Evolutionary conservation across 306 rosid species (phyloP).

Genomic region (Dalbergia cultrata): DNA sequence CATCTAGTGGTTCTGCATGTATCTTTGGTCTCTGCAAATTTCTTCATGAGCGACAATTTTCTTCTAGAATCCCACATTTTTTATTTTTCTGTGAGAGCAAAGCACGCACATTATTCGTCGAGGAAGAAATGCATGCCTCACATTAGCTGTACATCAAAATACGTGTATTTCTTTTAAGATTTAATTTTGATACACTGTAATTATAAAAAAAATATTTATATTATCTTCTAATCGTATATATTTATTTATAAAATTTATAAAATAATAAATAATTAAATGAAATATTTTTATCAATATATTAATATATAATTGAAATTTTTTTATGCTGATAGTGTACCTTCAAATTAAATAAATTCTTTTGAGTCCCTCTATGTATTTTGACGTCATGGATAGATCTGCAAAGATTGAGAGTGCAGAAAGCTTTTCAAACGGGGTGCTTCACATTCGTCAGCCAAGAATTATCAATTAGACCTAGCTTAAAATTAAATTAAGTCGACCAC

Average conservation of each 20-base stretch:
- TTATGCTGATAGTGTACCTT: too few relatives aligned
- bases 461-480: neutral
- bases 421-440: slow-evolving; percentile 29
- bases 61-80: slow-evolving; percentile 26
- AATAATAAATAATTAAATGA: too few relatives aligned
- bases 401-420: slow-evolving; percentile 21
- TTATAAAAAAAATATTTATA: too few relatives aligned
- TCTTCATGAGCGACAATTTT: neutral
- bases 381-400: slow-evolving; percentile 15
- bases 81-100: too few relatives aligned
- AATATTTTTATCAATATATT: too few relatives aligned
- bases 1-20: too few relatives aligned
- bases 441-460: slow-evolving; percentile 1
- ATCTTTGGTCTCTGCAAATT: neutral
- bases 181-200: too few relatives aligned
- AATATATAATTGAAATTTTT: too few relatives aligned
- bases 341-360: neutral
- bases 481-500: slow-evolving; percentile 32
- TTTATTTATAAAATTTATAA: too few relatives aligned
- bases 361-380: neutral
- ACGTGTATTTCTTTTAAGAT: neutral
- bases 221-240: too few relatives aligned
- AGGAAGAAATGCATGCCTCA: slow-evolving; percentile 31
- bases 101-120: neutral
- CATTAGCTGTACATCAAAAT: slow-evolving; percentile 17